A percentile compares a stretch with the other conserved stretches of the same genome.
Evolutionary conservation across 495 filamentous ascomycete genomes (phyloP).

Genomic region (Penicillium waksmanii): DNA sequence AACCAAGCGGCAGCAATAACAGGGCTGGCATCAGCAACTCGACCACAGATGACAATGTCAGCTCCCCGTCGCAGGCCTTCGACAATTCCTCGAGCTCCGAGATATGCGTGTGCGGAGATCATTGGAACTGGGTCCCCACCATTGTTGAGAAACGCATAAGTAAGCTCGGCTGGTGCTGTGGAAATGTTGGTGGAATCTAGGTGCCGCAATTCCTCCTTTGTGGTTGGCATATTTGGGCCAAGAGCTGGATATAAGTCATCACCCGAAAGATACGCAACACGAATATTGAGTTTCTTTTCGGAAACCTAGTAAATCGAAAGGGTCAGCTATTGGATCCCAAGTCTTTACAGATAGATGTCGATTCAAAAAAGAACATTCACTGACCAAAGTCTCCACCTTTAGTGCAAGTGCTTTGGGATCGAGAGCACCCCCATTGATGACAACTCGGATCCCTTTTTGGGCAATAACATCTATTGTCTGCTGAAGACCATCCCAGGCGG

Average conservation of each 20-base stretch:
- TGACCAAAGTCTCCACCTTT: constrained; percentile 41
- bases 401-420: constrained; percentile 48
- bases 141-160: constrained; percentile 29
- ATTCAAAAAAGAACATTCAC: background rate
- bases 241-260: constrained; percentile 42
- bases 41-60: constrained; percentile 58
- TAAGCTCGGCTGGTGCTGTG: constrained; percentile 13
- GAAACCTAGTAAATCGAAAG: constrained; percentile 13
- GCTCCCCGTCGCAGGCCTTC: constrained; percentile 47
- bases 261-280: constrained; percentile 52
- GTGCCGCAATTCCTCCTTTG: constrained; percentile 36
- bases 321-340: background rate
- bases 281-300: constrained; percentile 36
- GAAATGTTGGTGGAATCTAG: constrained; percentile 37
- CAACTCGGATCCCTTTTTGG: constrained; percentile 45
- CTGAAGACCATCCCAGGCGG: constrained; percentile 49
- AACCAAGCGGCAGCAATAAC: constrained; percentile 52
- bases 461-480: constrained; percentile 47
- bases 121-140: constrained; percentile 23
- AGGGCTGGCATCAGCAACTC: constrained; percentile 54
- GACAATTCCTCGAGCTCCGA: constrained; percentile 51
- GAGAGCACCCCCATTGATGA: constrained; percentile 50
- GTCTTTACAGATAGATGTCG: background rate
- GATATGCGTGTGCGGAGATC: constrained; percentile 43
- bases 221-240: constrained; percentile 33